Conservation (phyloP, 2,329 filamentous ascomycete species). For the Aspergillus sp. region DNA sequence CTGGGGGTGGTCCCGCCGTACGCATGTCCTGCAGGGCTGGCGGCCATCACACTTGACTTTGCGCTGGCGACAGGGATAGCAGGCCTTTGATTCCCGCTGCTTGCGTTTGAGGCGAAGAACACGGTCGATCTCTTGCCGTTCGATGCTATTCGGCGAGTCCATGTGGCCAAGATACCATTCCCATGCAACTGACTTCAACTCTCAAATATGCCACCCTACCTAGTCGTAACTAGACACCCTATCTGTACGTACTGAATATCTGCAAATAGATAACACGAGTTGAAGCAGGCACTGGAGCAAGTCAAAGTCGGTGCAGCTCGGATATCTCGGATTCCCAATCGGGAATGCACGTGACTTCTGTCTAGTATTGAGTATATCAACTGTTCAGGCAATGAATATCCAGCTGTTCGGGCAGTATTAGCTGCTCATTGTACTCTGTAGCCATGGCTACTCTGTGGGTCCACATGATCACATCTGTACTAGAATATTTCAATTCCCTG, state of each 20-base stretch:
- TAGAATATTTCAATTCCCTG: too few species aligned
- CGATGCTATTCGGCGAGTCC: conserved; percentile 5
- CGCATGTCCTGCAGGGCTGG: conserved; percentile 30
- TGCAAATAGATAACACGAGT: too few species aligned
- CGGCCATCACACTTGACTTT: conserved; percentile 36
- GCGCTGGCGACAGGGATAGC: conserved; percentile 36
- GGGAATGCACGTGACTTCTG: too few species aligned
- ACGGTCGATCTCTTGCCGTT: conserved; percentile 29
- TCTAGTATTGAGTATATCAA: too few species aligned
- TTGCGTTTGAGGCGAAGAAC: conserved; percentile 28
- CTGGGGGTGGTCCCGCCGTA: conserved; percentile 26
- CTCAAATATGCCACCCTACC: background rate
- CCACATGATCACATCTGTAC: too few species aligned
- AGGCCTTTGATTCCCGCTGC: conserved; percentile 31
- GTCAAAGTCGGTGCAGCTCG: too few species aligned
- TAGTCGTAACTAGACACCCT: background rate
- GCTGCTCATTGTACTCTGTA: too few species aligned
- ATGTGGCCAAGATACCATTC: conserved; percentile 19
- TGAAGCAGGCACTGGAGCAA: too few species aligned
- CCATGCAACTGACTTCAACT: background rate
- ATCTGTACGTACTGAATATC: background rate
- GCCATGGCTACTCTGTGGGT: too few species aligned
- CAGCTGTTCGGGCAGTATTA: too few species aligned
- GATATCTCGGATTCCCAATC: too few species aligned
- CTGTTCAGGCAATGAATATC: too few species aligned